Evolutionary conservation across 345 rosid genomes (phyloP), one percentile per base, ranked within the genome.

Genomic region (Eucalyptus pauciflora): DNA sequence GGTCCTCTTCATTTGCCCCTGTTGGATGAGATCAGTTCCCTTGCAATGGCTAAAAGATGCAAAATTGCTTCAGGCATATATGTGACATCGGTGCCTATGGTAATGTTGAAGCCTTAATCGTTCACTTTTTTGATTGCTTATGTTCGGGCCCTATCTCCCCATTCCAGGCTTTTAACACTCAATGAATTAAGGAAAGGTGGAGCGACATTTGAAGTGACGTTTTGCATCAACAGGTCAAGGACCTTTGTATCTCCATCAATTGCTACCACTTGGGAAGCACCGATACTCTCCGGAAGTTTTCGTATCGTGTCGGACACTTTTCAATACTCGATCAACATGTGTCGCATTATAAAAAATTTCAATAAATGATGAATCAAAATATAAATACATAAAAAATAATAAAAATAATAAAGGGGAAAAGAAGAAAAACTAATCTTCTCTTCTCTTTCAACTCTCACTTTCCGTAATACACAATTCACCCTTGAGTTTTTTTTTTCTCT

Each of bases 61-160:
- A 91, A 67, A 86, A 94, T 93, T 79, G 98, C 96, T 90, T 95
- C 96, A 60, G 96, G 87, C 86, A 94, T 69, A 89, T 95, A 96
- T 7, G 98, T 93, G 69, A 96, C 97, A 91, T 94, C 98, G 22
- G 98, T 94, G 87, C 99, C 98, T 37, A 97, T 93, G 49, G 96
- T 94, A 88, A 96, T 94, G 12, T 96, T 97, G 81, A 96, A 96
- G 14, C 98, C 96, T 86, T 88, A 93, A 12, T 45, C 45, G 52
- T 86, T 89, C 81, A 64, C 46, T 89, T 89, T 87, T 91, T 99
- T 94, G 9, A 95, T 91, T 87, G 92, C 92, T 89, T 92, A 90
- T 49, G 94, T 95, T 60, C 96, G 94, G 52, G 99, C 91, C 94
- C 52, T 50, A 88, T 96, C 95, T 90, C 98, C 97, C 99, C 99